These are phyloP conservation scores for Kwoniella shivajii DNA, from an alignment of 1,284 basidiomycete species.

Conservation along the genomic window DNA sequence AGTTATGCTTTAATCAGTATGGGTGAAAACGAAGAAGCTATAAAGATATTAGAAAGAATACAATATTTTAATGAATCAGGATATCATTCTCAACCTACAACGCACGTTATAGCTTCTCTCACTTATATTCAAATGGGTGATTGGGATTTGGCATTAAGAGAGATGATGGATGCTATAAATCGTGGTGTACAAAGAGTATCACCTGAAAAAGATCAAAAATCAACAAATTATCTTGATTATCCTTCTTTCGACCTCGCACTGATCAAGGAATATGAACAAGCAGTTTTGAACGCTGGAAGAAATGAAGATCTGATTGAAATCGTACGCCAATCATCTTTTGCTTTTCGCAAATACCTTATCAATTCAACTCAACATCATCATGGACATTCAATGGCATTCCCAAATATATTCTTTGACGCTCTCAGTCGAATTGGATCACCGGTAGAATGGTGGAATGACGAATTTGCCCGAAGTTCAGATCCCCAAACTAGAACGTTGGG, in stretches of 20 bases:
- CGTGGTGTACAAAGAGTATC: conserved; percentile 3
- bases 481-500: conserved; percentile 2
- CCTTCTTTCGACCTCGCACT: conserved; percentile 6
- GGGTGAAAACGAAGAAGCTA: conserved; percentile 7
- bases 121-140: conserved; percentile 8
- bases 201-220: neutral
- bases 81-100: neutral
- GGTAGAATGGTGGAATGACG: conserved; percentile 9
- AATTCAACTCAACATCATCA: neutral
- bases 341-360: conserved; percentile 8
- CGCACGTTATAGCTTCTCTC: conserved; percentile 12
- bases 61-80: neutral
- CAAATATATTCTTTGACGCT: conserved; percentile 8
- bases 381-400: neutral
- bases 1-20: conserved; percentile 10
- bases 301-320: conserved; percentile 19
- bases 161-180: conserved; percentile 13
- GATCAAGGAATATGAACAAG: conserved; percentile 10
- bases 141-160: conserved; percentile 10
- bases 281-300: neutral
- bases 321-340: neutral
- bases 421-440: conserved; percentile 8
- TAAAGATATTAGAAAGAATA: neutral
- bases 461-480: conserved; percentile 1
- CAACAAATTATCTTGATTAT: neutral